phyloP scores from a whole-genome alignment of 148 eudicot genomes.

The Rhododendron vialii region DNA sequence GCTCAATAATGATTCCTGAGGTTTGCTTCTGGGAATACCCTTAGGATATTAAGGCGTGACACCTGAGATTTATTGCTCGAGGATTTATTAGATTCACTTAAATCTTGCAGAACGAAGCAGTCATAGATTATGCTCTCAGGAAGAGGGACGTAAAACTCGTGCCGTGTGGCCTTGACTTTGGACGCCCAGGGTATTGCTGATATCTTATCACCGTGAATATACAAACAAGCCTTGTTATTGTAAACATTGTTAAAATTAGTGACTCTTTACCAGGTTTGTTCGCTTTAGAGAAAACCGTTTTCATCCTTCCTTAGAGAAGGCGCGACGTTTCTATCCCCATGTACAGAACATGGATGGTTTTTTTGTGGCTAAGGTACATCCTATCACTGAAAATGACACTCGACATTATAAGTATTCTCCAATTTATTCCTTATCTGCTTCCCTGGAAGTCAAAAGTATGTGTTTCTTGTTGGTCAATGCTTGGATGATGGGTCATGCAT shows the following conservation, averaged over 20 bases:
- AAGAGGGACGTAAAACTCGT: conserved; percentile 90
- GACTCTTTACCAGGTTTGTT: conserved; percentile 43
- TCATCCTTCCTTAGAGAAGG: conserved; percentile 67
- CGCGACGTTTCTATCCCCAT: conserved; percentile 92
- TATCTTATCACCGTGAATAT: background rate
- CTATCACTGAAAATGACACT: background rate
- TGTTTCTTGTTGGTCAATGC: background rate
- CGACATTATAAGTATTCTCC: background rate
- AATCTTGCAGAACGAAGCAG: conserved; percentile 86
- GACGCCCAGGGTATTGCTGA: conserved; percentile 62
- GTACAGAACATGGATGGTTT: conserved; percentile 96
- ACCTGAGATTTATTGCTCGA: background rate
- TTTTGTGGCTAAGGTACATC: conserved; percentile 86
- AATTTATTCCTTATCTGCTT: background rate
- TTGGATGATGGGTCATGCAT: background rate
- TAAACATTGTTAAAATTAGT: background rate
- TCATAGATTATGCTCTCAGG: conserved; percentile 90
- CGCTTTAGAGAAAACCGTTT: conserved; percentile 70
- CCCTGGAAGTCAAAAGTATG: background rate
- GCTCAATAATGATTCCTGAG: conserved; percentile 94
- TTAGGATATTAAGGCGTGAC: background rate
- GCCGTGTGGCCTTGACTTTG: conserved; percentile 89
- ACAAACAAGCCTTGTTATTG: background rate
- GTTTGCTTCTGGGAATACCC: conserved; percentile 29
- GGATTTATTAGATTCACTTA: conserved; percentile 1